These are phyloP conservation scores for Anisodus acutangulus DNA, from an alignment of 257 asterid genomes.

Conservation along the genomic window DNA sequence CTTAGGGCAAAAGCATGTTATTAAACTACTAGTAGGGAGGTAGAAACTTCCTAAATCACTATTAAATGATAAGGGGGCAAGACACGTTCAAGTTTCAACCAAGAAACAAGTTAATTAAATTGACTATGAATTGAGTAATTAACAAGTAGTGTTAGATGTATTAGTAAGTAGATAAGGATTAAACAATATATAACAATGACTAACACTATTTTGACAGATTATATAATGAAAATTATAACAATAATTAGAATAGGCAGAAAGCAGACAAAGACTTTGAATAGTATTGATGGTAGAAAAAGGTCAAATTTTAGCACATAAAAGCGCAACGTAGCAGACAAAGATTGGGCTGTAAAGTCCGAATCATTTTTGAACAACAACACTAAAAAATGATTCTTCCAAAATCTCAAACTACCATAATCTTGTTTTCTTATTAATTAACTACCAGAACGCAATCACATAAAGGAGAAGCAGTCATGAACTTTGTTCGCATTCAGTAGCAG, in stretches of 20 bases:
- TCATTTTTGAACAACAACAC: not conserved
- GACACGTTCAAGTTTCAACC: not conserved
- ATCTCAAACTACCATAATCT: not conserved
- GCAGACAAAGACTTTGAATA: not conserved
- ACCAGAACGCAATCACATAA: not conserved
- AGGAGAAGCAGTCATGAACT: not conserved
- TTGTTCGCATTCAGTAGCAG: not conserved
- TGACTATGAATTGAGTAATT: too few relatives aligned
- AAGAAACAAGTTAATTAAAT: not conserved
- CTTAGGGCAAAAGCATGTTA: not conserved
- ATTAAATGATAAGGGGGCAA: not conserved
- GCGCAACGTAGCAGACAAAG: not conserved
- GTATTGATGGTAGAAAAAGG: not conserved
- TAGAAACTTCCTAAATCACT: constrained; percentile 7
- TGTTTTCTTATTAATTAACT: not conserved
- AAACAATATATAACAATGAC: not conserved
- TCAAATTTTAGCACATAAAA: constrained; percentile 9
- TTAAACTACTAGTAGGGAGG: not conserved
- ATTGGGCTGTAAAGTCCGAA: constrained; percentile 15
- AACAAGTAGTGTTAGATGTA: not conserved
- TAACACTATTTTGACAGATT: not conserved
- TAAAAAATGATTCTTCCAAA: not conserved
- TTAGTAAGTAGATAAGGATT: not conserved
- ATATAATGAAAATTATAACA: too few relatives aligned
- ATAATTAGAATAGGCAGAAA: too few relatives aligned